phyloP scores from a whole-genome alignment of 1,139 yeast species.

The Sugiyamaella neomexicana region DNA sequence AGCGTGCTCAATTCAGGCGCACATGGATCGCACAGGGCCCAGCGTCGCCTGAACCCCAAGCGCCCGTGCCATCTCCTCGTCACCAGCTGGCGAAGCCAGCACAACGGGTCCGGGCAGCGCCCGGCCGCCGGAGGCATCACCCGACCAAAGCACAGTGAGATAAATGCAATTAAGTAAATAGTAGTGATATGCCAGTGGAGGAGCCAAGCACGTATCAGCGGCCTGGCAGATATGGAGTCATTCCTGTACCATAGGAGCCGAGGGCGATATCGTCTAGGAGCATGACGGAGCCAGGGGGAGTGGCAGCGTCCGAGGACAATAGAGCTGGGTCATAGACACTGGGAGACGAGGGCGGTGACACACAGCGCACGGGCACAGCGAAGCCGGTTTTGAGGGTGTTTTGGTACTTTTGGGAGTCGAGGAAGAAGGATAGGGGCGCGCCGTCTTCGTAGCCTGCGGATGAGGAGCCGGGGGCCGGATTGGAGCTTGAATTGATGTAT shows the following conservation, averaged over 20 bases:
- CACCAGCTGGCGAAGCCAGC: neutral
- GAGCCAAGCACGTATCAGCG: neutral
- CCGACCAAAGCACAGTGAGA: too few relatives aligned
- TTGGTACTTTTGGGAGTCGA: conserved; percentile 18
- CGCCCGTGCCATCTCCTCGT: too few relatives aligned
- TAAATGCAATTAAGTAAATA: neutral
- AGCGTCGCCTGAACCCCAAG: too few relatives aligned
- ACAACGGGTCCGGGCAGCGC: neutral
- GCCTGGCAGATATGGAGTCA: conserved; percentile 36
- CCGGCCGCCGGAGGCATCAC: neutral
- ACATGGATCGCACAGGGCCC: too few relatives aligned
- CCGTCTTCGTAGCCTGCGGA: conserved; percentile 5
- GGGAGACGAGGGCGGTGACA: conserved; percentile 19
- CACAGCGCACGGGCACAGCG: conserved; percentile 14
- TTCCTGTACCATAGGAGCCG: conserved; percentile 33
- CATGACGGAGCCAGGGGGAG: conserved; percentile 37
- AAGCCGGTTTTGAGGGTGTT: conserved; percentile 19
- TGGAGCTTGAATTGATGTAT: conserved; percentile 9
- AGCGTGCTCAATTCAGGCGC: too few relatives aligned
- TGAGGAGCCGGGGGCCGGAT: neutral
- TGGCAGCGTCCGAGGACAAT: conserved; percentile 22
- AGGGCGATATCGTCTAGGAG: conserved; percentile 28
- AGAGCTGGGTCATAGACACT: conserved; percentile 12
- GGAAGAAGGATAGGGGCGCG: conserved; percentile 16
- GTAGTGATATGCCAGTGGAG: neutral